A percentile compares a stretch with the other conserved stretches of the same genome.
Evolutionary conservation across 75 land plant species (phyloP).

Genomic region (Isoetes taiwanensis): DNA sequence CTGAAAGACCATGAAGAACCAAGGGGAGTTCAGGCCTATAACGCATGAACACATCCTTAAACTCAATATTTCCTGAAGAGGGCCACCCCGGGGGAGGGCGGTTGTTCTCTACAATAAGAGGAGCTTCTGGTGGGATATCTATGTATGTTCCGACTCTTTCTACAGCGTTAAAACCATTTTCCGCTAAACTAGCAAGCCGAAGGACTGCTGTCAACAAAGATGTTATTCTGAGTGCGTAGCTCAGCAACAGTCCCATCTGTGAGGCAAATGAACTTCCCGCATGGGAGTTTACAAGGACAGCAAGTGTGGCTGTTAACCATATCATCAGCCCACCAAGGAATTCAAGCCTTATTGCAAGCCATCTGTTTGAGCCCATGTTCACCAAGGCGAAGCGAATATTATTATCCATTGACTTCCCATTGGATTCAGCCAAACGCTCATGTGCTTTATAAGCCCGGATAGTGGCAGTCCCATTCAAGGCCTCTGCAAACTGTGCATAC

Average conservation of each 20-base stretch:
- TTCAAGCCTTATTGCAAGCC: conserved; percentile 83
- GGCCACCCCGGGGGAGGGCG: conserved; percentile 98
- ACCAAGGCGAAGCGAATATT: conserved; percentile 70
- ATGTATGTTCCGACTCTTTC: conserved; percentile 81
- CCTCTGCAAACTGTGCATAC: conserved; percentile 98
- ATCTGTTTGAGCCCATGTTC: conserved; percentile 76
- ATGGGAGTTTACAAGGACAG: conserved; percentile 73
- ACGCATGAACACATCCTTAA: conserved; percentile 75
- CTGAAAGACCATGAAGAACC: conserved; percentile 68
- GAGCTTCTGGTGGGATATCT: conserved; percentile 85
- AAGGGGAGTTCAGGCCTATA: conserved; percentile 88
- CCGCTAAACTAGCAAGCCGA: conserved; percentile 77
- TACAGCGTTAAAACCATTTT: conserved; percentile 90
- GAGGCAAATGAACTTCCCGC: conserved; percentile 78
- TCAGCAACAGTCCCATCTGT: conserved; percentile 87
- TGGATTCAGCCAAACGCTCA: conserved; percentile 79
- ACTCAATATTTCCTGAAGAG: conserved; percentile 50
- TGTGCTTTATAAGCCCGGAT: conserved; percentile 96
- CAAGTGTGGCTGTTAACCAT: conserved; percentile 88
- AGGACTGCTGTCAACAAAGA: conserved; percentile 47
- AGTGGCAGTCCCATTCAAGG: conserved; percentile 81
- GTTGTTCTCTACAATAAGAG: conserved; percentile 57
- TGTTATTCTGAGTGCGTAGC: conserved; percentile 82
- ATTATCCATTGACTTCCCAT: conserved; percentile 90
- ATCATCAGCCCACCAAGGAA: conserved; percentile 90